Evolutionary conservation across 768 basidiomycete species (phyloP), one percentile per base, ranked within the genome.

Genomic region (Pholiota molesta): DNA sequence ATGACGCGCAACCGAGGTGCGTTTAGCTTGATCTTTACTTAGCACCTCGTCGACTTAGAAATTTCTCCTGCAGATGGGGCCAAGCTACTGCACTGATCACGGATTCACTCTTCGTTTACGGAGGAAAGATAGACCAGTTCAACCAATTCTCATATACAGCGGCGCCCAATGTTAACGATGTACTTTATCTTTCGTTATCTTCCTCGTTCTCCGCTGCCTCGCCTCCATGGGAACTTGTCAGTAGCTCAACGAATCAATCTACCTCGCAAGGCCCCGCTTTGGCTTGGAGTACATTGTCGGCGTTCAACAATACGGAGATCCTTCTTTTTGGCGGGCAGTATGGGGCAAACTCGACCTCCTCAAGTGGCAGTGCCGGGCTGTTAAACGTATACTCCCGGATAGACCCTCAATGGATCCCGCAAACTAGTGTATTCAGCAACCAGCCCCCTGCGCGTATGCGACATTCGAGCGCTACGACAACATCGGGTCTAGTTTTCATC

Each of bases 211-310:
- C 80, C 47, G 69, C 80, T n/a, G 78, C 81, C 0, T 82, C 81
- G 1, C 87, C 92, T 0, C 90, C 92, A 14, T 94, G 91, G 90
- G 66, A 81, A 39, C 81, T 88, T 55, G 64, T 91, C 57, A 79
- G 79, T 55, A 78, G 77, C 59, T 78, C 82, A 33, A 68, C 75
- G 2, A 82, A 83, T 63, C 72, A 76, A 4, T 72, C 79, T 6
- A 69, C 78, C 5, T 74, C 81, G 0, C 80, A 83, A 59, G 84
- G 85, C 0, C 92, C 91, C 23, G 74, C 84, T 8, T 77, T 94
- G 11, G 85, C 90, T 11, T 95, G 92, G 90, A 91, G 94, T 71
- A 86, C 90, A 1, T 76, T 95, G 45, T 89, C 91, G 16, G 84
- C 88, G 4, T 83, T 85, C 75, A 83, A 85, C 58, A 74, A 79